Percentiles rank a stretch among this genome's conserved stretches.
phyloP scores from a whole-genome alignment of 331 rosid species.

The Telfairia occidentalis region DNA sequence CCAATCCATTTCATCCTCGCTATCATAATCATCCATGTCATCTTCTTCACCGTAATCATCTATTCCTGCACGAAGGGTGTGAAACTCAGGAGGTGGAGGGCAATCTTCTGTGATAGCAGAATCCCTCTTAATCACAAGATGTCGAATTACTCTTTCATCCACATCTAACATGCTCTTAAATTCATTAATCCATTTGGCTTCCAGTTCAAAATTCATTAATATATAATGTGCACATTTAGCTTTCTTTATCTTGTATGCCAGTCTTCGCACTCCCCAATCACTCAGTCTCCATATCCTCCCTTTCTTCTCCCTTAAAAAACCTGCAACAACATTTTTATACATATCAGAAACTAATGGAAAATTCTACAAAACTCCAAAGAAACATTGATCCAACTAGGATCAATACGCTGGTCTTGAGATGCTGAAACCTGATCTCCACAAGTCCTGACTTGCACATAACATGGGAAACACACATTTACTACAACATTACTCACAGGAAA shows the following conservation, averaged over 20 bases:
- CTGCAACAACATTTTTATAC: constrained; percentile 31
- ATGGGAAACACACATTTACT: not conserved
- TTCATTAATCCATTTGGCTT: constrained; percentile 68
- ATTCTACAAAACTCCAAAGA: not conserved
- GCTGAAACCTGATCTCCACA: not conserved
- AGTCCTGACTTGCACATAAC: not conserved
- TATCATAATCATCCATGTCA: constrained; percentile 22
- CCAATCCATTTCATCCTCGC: constrained; percentile 24
- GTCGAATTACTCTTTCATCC: constrained; percentile 86
- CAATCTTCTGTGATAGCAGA: constrained; percentile 77
- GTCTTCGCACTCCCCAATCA: constrained; percentile 88
- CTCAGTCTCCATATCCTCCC: constrained; percentile 72
- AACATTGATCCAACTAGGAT: not conserved
- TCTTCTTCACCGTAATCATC: constrained; percentile 30
- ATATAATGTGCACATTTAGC: constrained; percentile 62
- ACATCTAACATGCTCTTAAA: constrained; percentile 73
- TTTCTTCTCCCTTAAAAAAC: constrained; percentile 73
- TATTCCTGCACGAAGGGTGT: constrained; percentile 24
- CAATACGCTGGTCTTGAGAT: not conserved
- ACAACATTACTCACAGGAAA: not conserved
- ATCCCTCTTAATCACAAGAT: constrained; percentile 72
- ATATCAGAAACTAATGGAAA: constrained; percentile 8
- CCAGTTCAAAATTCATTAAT: constrained; percentile 84
- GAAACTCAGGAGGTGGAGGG: constrained; percentile 81
- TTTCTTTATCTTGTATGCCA: constrained; percentile 82